Evolutionary conservation across 495 filamentous ascomycete species (phyloP).

Genomic region (Copromyces sp.): DNA sequence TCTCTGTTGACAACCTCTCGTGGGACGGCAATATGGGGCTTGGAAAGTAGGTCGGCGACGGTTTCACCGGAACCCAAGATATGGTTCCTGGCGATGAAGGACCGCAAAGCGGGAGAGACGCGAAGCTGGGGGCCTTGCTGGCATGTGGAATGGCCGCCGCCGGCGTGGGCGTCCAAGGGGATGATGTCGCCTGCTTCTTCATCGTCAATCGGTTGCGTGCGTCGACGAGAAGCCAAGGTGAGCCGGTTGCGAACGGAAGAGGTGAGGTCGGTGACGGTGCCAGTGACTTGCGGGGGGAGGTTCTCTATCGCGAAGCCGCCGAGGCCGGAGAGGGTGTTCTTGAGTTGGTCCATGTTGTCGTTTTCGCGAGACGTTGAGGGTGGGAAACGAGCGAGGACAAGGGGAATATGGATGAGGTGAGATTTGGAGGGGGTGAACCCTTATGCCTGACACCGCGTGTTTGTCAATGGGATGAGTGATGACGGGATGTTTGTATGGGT

Average conservation of each 20-base stretch:
- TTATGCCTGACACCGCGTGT: neutral
- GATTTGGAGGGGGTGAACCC: neutral
- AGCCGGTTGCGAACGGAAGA: neutral
- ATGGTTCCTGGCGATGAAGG: constrained; percentile 30
- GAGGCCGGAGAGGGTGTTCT: neutral
- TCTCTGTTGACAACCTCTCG: constrained; percentile 29
- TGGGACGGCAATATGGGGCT: constrained; percentile 37
- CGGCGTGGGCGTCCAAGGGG: constrained; percentile 32
- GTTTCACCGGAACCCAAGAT: constrained; percentile 28
- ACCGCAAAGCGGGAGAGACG: constrained; percentile 37
- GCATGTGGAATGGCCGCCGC: constrained; percentile 36
- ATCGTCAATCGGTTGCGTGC: constrained; percentile 20
- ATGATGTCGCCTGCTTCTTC: constrained; percentile 43
- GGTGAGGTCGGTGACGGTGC: neutral
- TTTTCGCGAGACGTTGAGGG: neutral
- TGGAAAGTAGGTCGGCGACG: constrained; percentile 28
- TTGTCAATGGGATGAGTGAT: neutral
- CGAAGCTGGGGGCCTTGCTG: constrained; percentile 20
- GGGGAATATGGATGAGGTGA: neutral
- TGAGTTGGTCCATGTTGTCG: neutral
- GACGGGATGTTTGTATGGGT: neutral
- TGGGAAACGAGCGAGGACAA: neutral
- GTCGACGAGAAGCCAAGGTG: neutral
- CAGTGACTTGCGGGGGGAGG: neutral
- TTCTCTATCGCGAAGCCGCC: neutral